Percentiles rank a stretch among this genome's conserved stretches.
Conservation (phyloP, 2,329 filamentous ascomycete species). For the Fusarium torreyae region DNA sequence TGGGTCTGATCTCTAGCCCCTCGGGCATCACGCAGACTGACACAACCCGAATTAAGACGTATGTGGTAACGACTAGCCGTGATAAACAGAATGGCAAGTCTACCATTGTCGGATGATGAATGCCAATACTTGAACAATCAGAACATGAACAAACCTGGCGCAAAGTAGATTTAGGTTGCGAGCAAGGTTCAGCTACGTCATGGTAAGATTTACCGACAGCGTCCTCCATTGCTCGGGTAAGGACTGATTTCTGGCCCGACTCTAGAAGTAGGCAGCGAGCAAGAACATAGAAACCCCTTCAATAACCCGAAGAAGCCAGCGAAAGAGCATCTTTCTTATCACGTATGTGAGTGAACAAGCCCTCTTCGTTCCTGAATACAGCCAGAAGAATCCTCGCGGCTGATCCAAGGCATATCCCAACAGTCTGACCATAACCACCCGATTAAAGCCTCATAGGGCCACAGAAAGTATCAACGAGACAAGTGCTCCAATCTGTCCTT, state of each 20-base stretch:
- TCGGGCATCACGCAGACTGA: fast-evolving
- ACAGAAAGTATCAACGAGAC: background rate
- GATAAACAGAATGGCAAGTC: background rate
- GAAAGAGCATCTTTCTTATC: background rate
- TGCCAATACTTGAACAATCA: fast-evolving
- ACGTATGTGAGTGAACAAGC: too few species aligned
- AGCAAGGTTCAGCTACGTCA: fast-evolving
- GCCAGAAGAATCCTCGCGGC: fast-evolving
- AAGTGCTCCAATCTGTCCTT: fast-evolving
- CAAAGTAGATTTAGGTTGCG: fast-evolving
- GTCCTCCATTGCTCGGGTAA: background rate
- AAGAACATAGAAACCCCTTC: fast-evolving
- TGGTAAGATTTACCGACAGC: fast-evolving
- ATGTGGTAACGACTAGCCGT: fast-evolving
- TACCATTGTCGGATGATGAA: fast-evolving
- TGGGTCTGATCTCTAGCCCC: fast-evolving
- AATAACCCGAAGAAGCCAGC: background rate
- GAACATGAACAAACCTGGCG: fast-evolving
- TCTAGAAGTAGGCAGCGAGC: fast-evolving
- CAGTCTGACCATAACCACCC: fast-evolving
- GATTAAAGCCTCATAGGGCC: background rate
- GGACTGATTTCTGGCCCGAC: fast-evolving
- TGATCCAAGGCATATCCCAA: fast-evolving
- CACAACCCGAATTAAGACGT: fast-evolving
- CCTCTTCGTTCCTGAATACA: fast-evolving